Percentiles rank a stretch among this genome's conserved stretches.
Evolutionary conservation across 345 rosid genomes (phyloP).

Genomic region (Trapa bicornis): DNA sequence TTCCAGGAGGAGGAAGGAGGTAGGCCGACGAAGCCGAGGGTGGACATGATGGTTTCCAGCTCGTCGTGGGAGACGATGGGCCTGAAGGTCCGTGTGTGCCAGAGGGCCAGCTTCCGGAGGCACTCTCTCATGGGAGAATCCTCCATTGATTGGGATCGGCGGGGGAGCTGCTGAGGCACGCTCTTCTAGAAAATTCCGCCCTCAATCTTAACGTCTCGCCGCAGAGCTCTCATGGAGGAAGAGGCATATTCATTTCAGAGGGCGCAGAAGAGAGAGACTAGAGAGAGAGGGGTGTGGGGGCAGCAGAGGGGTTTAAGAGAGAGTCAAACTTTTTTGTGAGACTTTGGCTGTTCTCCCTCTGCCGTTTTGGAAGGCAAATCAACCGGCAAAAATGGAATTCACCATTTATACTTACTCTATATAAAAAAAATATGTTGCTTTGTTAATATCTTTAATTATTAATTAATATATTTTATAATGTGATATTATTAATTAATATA

Average conservation of each 20-base stretch:
- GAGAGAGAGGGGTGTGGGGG: not conserved
- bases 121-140: slow-evolving; percentile 28
- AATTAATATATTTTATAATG: too few species aligned
- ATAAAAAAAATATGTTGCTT: too few species aligned
- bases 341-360: not conserved
- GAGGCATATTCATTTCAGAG: not conserved
- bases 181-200: not conserved
- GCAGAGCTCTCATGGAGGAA: not conserved
- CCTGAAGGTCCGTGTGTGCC: slow-evolving; percentile 44
- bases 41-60: slow-evolving; percentile 42
- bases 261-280: not conserved
- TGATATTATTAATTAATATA: too few species aligned
- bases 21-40: slow-evolving; percentile 38
- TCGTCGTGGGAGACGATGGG: slow-evolving; percentile 48
- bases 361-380: not conserved
- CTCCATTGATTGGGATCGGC: slow-evolving; percentile 14
- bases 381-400: not conserved
- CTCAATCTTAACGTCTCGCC: not conserved
- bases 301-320: not conserved
- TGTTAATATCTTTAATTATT: too few species aligned
- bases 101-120: slow-evolving; percentile 44
- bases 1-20: slow-evolving; percentile 20
- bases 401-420: too few species aligned
- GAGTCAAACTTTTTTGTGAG: not conserved
- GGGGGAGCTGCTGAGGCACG: not conserved